A percentile compares a stretch with the other conserved stretches of the same genome.
Evolutionary conservation across 768 basidiomycete species (phyloP).

Genomic region (Calocera cornea): DNA sequence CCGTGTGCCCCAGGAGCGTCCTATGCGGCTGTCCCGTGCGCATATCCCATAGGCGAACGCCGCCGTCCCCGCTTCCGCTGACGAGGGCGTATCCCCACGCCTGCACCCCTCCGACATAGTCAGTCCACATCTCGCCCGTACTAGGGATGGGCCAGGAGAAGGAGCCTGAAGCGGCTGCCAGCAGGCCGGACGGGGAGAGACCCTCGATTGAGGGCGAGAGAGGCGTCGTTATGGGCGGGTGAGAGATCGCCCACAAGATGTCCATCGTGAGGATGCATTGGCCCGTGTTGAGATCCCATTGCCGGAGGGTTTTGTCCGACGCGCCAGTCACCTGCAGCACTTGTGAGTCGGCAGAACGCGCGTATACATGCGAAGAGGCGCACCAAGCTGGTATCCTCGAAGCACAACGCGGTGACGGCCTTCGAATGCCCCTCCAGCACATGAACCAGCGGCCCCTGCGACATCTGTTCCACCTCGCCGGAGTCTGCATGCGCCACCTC

Average conservation of each 20-base stretch:
- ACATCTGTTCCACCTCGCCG: conserved; percentile 30
- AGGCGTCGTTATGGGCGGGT: conserved; percentile 34
- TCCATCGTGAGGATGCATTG: conserved; percentile 99
- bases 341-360: conserved; percentile 16
- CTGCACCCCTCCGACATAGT: conserved; percentile 94
- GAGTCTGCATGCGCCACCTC: conserved; percentile 24
- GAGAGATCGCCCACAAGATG: conserved; percentile 97
- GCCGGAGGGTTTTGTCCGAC: conserved; percentile 93
- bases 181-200: conserved; percentile 29
- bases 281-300: conserved; percentile 94
- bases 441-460: conserved; percentile 51
- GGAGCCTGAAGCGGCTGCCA: conserved; percentile 39
- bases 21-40: conserved; percentile 94
- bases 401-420: conserved; percentile 84
- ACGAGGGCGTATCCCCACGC: conserved; percentile 98
- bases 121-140: conserved; percentile 87
- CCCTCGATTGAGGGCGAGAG: conserved; percentile 35
- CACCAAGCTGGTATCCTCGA: conserved; percentile 88
- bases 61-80: conserved; percentile 93
- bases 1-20: conserved; percentile 84
- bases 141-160: conserved; percentile 78
- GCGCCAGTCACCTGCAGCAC: conserved; percentile 80
- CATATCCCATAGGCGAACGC: conserved; percentile 99
- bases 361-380: conserved; percentile 18
- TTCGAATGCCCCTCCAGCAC: conserved; percentile 84